Conservation (phyloP, 2,329 filamentous ascomycete species). For the Aspergillus aculeatinus region DNA sequence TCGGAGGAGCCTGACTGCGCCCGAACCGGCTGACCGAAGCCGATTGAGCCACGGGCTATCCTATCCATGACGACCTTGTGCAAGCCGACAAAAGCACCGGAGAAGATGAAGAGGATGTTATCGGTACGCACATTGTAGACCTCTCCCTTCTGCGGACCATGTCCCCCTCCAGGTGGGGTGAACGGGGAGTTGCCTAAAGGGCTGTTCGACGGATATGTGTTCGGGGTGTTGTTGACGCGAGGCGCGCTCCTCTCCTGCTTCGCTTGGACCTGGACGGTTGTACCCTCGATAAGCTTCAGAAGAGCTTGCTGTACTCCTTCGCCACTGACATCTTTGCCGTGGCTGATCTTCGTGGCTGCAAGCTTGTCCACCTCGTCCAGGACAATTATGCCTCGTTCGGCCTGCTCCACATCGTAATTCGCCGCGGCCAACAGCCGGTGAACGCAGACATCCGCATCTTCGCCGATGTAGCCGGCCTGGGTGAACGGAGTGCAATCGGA, state of each 20-base stretch:
- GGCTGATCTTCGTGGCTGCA: conserved; percentile 78
- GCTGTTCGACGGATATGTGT: conserved; percentile 40
- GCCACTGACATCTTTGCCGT: conserved; percentile 90
- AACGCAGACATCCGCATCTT: conserved; percentile 95
- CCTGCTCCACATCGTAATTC: conserved; percentile 79
- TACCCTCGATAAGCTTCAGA: conserved; percentile 93
- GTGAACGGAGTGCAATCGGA: conserved; percentile 95
- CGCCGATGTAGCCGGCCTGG: conserved; percentile 94
- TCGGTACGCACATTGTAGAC: conserved; percentile 79
- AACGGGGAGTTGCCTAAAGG: conserved; percentile 35
- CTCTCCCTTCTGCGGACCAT: conserved; percentile 53
- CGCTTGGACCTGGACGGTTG: conserved; percentile 85
- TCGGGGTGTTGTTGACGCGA: conserved; percentile 38
- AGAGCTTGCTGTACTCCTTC: conserved; percentile 96
- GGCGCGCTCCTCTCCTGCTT: conserved; percentile 57
- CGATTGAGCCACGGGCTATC: conserved; percentile 83
- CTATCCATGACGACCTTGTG: conserved; percentile 84
- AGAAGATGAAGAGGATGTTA: conserved; percentile 96
- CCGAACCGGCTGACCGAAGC: conserved; percentile 83
- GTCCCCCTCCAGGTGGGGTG: conserved; percentile 29
- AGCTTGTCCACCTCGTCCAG: conserved; percentile 98
- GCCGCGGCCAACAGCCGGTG: conserved; percentile 85
- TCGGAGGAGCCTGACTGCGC: conserved; percentile 39
- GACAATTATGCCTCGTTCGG: conserved; percentile 91
- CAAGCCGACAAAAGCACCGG: conserved; percentile 88